Evolutionary conservation across 306 rosid species (phyloP).

Genomic region (Cicer chorassanicum): DNA sequence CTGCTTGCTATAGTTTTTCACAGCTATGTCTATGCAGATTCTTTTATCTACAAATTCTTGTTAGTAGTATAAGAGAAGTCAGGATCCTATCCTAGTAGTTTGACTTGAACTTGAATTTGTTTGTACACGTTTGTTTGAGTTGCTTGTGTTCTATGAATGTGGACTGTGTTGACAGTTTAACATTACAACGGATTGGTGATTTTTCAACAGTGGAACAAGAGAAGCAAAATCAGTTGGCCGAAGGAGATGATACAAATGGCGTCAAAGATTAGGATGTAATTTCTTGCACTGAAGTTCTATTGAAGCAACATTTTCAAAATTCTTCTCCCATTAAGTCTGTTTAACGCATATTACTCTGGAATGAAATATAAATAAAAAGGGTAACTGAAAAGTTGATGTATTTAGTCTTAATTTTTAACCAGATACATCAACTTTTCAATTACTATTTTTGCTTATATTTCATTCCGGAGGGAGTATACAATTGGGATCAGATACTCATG

Average conservation of each 20-base stretch:
- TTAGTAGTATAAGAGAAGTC: constrained; percentile 8
- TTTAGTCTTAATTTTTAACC: too few relatives aligned
- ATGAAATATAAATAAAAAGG: too few relatives aligned
- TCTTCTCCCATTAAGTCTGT: constrained; percentile 1
- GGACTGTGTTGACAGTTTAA: constrained; percentile 11
- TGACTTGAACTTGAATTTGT: constrained; percentile 21
- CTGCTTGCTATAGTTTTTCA: neutral
- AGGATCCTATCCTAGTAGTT: neutral
- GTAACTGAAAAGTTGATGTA: too few relatives aligned
- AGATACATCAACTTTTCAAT: too few relatives aligned
- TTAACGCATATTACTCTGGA: neutral
- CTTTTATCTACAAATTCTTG: constrained; percentile 18
- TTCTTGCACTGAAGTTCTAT: constrained; percentile 24
- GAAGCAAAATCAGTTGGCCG: constrained; percentile 67
- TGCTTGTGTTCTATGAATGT: constrained; percentile 17
- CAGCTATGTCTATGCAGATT: neutral
- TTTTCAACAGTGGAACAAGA: constrained; percentile 77
- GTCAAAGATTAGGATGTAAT: constrained; percentile 42
- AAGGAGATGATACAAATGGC: constrained; percentile 64
- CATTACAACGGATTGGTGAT: constrained; percentile 19
- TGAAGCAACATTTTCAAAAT: constrained; percentile 11
- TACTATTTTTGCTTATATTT: too few relatives aligned
- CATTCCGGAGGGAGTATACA: neutral
- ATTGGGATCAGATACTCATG: neutral
- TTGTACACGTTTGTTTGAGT: neutral